Evolutionary conservation across 164 flowering plant genomes (phyloP), one percentile per base, ranked within the genome.

Genomic region (Malania oleifera): DNA sequence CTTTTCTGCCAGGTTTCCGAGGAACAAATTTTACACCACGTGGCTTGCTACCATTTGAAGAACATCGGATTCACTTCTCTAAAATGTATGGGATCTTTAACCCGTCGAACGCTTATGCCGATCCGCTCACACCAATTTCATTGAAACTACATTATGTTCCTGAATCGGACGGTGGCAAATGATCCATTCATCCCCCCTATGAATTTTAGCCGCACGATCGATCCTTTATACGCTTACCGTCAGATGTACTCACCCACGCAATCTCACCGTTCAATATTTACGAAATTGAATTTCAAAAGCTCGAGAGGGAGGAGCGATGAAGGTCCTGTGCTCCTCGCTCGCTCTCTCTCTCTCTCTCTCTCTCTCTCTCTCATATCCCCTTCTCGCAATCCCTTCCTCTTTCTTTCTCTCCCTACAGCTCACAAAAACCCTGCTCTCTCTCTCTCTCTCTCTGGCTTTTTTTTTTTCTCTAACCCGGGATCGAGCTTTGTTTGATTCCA

Each of bases 201-300:
- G 81, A 81, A 83, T 81, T 74, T 39, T 28, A 4, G 31, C 79
- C 84, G 75, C 68, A 8, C 3, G 80, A 79, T 74, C 35, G 6
- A 0, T 3, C 0, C 1, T 20, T 55, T 40, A 31, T 20, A 44
- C 2, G 11, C 0, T 6, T 0, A 46, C 78, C 85, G 81, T 77
- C 51, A 0, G 83, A 80, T 84, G 8, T 0, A 15, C n/a, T 15
- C 3, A 3, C 0, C 3, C 10, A 51, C 7, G 3, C 57, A 37
- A 80, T 74, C 82, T 19, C 23, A 61, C 91, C 87, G 79, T 85
- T 70, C 52, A 75, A 72, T 67, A 72, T 29, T 64, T 37, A 27
- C 61, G 62, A 74, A 76, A 77, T 77, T 78, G 75, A 66, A 77
- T 76, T 81, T 81, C 82, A 80, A 86, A 86, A 75, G 73, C 66